Base-by-base conservation (phyloP, 805 yeast genomes). In the Pichia heedii region DNA sequence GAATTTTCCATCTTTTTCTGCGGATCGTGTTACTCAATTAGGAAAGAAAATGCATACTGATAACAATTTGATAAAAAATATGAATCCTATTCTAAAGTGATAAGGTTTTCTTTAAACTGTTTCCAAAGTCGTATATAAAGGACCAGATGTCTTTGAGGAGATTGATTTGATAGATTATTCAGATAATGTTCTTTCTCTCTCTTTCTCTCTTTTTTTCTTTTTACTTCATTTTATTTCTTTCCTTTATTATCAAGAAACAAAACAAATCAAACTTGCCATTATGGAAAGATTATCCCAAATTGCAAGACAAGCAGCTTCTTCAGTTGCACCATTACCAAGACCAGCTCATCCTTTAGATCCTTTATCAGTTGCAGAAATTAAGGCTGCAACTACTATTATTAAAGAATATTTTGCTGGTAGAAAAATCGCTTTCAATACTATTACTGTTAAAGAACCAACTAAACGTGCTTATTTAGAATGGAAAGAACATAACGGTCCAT, bases 311-410 rank as follows among this genome's bases (percentile, higher is more conserved):
- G 68, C 83, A 36, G 71, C 78, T 16, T 76, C 81, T 34, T 67
- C 80, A 33, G 60, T 63, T 42, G 63, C 69, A 30, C 68, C 80
- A 22, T 81, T 81, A 39, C 65, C 78, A 40, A 58, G 68, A 4
- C 81, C 84, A 47, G 66, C 66, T 15, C 84, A 80, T 62, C 86
- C 86, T 15, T 67, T 81, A 58, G 89, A 83, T 65, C 90, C 89
- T 11, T 72, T 83, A 50, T 64, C 81, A 39, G 70, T 75, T 22
- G 73, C 58, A 42, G 90, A 83, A 65, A 78, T 83, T 57, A 68
- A 70, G 54, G 69, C 74, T 13, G 79, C 73, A 22, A 69, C 82
- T n/a, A 57, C 62, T 33, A 60, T 77, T 38, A 67, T 83, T 46
- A 74, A 71, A 57, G 62, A 65, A 21, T 57, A 73, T 48, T 77